Conservation (phyloP, 2,329 filamentous ascomycete species). For the Huntiella savannae region DNA sequence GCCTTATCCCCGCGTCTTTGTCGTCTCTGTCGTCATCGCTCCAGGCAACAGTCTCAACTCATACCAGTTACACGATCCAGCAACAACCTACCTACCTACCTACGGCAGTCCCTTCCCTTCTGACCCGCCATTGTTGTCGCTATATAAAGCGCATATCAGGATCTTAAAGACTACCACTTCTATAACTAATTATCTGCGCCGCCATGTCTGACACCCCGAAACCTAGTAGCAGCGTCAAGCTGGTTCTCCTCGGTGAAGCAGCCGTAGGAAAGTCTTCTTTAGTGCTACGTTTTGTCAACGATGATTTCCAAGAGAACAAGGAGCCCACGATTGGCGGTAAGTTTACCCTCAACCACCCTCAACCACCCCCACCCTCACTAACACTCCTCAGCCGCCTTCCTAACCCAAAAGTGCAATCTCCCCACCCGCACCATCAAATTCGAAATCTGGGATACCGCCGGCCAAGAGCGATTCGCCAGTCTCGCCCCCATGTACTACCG, state of each 20-base stretch:
- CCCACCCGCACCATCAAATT: conserved; percentile 83
- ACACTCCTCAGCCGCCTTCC: conserved; percentile 58
- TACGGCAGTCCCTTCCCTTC: too few relatives aligned
- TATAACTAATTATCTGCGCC: neutral
- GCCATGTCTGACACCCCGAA: conserved; percentile 41
- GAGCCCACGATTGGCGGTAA: conserved; percentile 95
- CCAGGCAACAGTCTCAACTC: too few relatives aligned
- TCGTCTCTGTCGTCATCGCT: too few relatives aligned
- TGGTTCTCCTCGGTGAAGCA: conserved; percentile 90
- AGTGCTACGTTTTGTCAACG: conserved; percentile 95
- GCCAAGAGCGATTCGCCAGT: conserved; percentile 91
- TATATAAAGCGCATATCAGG: neutral
- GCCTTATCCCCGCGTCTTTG: too few relatives aligned
- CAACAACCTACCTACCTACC: too few relatives aligned
- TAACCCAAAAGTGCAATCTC: conserved; percentile 96
- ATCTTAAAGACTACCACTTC: conserved; percentile 11
- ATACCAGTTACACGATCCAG: too few relatives aligned
- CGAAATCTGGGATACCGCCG: conserved; percentile 96
- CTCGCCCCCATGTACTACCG: conserved; percentile 99
- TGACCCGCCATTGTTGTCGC: too few relatives aligned
- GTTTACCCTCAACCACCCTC: conserved; percentile 15
- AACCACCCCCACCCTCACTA: neutral
- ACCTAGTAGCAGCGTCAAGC: conserved; percentile 98
- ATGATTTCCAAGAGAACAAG: conserved; percentile 99
- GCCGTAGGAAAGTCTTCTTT: conserved; percentile 99